Base-by-base conservation (phyloP, 768 basidiomycete genomes). In the Lentinula detonsa region DNA sequence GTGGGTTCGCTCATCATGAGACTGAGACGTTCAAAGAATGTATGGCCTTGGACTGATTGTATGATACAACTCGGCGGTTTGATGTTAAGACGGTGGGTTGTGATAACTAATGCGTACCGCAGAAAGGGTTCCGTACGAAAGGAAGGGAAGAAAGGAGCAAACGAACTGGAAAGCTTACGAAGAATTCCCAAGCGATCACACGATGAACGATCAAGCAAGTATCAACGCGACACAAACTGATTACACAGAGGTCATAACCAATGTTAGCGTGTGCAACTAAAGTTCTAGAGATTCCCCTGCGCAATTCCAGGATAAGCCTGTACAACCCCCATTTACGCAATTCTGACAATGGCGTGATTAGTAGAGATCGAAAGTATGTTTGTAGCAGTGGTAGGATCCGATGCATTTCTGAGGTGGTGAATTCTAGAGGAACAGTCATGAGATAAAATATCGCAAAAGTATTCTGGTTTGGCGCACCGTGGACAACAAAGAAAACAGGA, bases 301-400 rank as follows among this genome's bases (percentile, higher is more conserved):
- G 78, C 75, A 43, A 82, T 64, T 48, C 75, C 73, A 28, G 80
- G 78, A 68, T 80, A 83, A 3, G 80, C 76, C 76, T 75, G 66
- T 82, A 79, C 55, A 83, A 56, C 8, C 72, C 67, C 81, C 81
- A 83, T 35, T 60, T 64, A 40, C 78, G 72, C 46, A 58, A 52
- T 60, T 76, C 74, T 16, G 64, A 63, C 21, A 70, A 53, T 13
- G 65, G 11, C 56, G 48, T 42, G 70, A 67, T 11, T 11, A 61
- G 60, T 42, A 39, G 40, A 64, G 49, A 4, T 34, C 35, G 57
- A 67, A 37, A 21, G 48, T 33, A 45, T 61, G 62, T 34, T 57
- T 42, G 34, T 65, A 54, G 13, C 35, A 48, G 11, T 62, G 62
- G 54, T 68, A 69, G n/a, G 61, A 55, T 7, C 66, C 5, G 61